phyloP scores from a whole-genome alignment of 1,139 yeast species.

The Sugiyamaella castrensis region DNA sequence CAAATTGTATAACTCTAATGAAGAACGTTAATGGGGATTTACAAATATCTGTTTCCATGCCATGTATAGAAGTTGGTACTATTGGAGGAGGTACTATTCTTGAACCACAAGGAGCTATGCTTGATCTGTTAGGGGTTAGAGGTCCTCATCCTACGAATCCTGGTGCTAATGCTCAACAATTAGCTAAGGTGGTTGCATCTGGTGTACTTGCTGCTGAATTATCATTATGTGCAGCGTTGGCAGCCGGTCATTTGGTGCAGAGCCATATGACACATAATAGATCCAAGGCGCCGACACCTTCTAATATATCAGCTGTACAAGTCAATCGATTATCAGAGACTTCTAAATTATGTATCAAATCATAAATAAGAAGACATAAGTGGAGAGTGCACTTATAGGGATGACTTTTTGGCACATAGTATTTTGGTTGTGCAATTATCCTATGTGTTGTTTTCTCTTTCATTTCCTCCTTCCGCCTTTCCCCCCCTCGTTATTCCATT shows the following conservation, averaged over 20 bases:
- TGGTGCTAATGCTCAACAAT: conserved; percentile 90
- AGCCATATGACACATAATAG: conserved; percentile 92
- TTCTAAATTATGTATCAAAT: conserved; percentile 63
- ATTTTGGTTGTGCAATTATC: too few species aligned
- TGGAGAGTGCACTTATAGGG: background rate
- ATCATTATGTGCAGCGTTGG: conserved; percentile 89
- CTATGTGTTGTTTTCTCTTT: too few species aligned
- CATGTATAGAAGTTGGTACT: conserved; percentile 97
- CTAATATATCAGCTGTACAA: conserved; percentile 40
- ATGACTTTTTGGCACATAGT: too few species aligned
- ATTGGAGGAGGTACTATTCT: conserved; percentile 98
- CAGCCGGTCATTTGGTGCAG: conserved; percentile 98
- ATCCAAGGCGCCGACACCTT: conserved; percentile 50
- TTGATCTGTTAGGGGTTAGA: conserved; percentile 87
- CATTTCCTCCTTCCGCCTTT: background rate
- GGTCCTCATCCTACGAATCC: conserved; percentile 96
- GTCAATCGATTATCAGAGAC: conserved; percentile 63
- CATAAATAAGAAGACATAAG: conserved; percentile 17
- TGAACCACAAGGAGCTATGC: conserved; percentile 96
- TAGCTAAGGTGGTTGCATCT: conserved; percentile 92
- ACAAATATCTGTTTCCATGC: conserved; percentile 94
- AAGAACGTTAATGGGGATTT: conserved; percentile 79
- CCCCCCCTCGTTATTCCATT: background rate
- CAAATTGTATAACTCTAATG: conserved; percentile 96
- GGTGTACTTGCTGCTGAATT: conserved; percentile 96